A percentile compares a stretch with the other conserved stretches of the same genome.
phyloP scores from a whole-genome alignment of 2,329 filamentous ascomycete species.

The Exophiala viscosa region DNA sequence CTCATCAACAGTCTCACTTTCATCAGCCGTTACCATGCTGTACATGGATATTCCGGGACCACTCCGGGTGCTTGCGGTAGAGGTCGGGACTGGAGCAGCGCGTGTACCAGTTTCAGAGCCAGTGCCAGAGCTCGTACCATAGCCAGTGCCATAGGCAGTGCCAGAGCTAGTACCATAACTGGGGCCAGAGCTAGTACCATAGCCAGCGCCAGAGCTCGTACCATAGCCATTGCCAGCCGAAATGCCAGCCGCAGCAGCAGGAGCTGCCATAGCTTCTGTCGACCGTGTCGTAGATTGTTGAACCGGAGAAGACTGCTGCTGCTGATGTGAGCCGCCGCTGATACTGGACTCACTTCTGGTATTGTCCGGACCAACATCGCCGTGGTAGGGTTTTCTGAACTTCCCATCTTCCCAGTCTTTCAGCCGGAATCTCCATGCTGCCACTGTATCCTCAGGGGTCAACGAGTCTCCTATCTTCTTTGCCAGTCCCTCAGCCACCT shows the following conservation, averaged over 20 bases:
- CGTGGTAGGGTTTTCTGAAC: slow-evolving; percentile 20
- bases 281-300: no score
- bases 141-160: no score
- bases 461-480: slow-evolving; percentile 5
- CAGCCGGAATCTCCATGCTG: slow-evolving; percentile 17
- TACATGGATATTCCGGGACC: not conserved
- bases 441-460: slow-evolving; percentile 12
- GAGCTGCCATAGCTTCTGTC: no score
- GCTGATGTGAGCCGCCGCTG: not conserved
- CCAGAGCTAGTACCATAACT: no score
- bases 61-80: no score
- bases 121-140: no score
- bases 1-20: not conserved
- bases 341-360: not conserved
- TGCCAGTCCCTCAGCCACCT: slow-evolving; percentile 7
- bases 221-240: no score
- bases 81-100: no score
- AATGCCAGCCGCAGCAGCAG: no score
- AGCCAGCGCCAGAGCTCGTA: no score
- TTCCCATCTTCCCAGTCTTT: slow-evolving; percentile 13
- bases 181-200: no score
- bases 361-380: slow-evolving; percentile 21
- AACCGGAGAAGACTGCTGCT: not conserved
- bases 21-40: not conserved
- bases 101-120: no score